These are phyloP conservation scores for Fraxinus sp. DNA, from an alignment of 305 asterid genomes.

Conservation along the genomic window DNA sequence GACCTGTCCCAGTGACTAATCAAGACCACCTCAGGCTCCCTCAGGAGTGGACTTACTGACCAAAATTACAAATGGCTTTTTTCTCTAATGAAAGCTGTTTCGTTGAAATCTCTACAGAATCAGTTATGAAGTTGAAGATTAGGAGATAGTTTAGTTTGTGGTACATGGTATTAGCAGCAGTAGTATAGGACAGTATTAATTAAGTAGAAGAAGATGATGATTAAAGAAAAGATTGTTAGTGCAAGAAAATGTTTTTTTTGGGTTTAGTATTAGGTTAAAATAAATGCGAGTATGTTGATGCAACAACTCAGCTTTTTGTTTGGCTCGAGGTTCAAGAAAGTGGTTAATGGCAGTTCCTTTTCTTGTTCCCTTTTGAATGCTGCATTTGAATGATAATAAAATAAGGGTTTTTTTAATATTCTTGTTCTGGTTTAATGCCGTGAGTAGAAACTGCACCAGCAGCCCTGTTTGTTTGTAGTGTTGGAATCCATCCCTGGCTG, in stretches of 20 bases:
- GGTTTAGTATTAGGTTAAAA: neutral
- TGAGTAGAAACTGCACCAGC: neutral
- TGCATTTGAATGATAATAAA: neutral
- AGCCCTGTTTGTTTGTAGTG: neutral
- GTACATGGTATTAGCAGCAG: neutral
- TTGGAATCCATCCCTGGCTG: neutral
- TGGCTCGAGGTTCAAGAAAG: slow-evolving; percentile 5
- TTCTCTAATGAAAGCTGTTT: neutral
- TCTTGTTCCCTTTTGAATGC: neutral
- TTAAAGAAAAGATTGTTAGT: neutral
- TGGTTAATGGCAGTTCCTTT: neutral
- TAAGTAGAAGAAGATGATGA: neutral
- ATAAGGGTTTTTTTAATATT: neutral
- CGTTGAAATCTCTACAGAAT: neutral
- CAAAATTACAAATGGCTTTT: neutral
- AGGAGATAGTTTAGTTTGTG: neutral
- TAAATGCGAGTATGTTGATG: neutral
- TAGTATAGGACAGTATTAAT: neutral
- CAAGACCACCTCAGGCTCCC: slow-evolving; percentile 52
- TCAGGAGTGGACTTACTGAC: slow-evolving; percentile 40
- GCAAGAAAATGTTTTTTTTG: neutral
- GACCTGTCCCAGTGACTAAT: slow-evolving; percentile 21
- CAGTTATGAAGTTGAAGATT: neutral
- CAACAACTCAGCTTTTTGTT: neutral
- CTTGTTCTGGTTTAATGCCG: neutral